phyloP scores from a whole-genome alignment of 1,139 yeast species.

The Lodderomyces margitis region DNA sequence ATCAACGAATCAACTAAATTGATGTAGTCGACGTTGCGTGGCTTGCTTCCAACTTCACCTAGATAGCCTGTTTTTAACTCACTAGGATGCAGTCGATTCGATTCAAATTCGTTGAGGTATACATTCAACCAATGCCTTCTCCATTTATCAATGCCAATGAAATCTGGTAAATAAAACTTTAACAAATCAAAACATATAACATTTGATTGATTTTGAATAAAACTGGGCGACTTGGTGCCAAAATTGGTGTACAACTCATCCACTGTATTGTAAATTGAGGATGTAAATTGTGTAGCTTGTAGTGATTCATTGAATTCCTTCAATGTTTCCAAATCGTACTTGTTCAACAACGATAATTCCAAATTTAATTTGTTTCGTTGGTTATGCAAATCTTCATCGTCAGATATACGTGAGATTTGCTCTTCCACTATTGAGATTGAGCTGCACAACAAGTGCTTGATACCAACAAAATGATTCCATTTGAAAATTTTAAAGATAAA shows the following conservation, averaged over 20 bases:
- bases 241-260: constrained; percentile 1
- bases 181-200: constrained; percentile 11
- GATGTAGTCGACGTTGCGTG: constrained; percentile 4
- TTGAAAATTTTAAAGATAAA: constrained; percentile 21
- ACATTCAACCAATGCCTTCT: constrained; percentile 18
- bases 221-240: constrained; percentile 2
- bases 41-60: constrained; percentile 2
- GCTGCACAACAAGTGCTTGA: constrained; percentile 14
- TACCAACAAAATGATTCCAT: constrained; percentile 18
- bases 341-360: constrained; percentile 12
- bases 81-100: constrained; percentile 6
- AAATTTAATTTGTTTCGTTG: constrained; percentile 10
- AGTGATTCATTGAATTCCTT: constrained; percentile 7
- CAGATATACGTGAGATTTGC: constrained; percentile 12
- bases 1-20: constrained; percentile 6
- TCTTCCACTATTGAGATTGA: constrained; percentile 16
- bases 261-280: constrained; percentile 3
- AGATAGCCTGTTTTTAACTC: constrained; percentile 12
- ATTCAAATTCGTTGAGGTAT: constrained; percentile 7
- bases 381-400: constrained; percentile 4
- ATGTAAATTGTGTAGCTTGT: constrained; percentile 7
- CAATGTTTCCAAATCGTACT: constrained; percentile 9
- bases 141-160: constrained; percentile 15
- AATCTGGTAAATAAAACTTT: constrained; percentile 12
- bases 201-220: constrained; percentile 9